Evolutionary conservation across 2,329 filamentous ascomycete genomes (phyloP), one percentile per base, ranked within the genome.

Genomic region (Alternaria triticimaculans): DNA sequence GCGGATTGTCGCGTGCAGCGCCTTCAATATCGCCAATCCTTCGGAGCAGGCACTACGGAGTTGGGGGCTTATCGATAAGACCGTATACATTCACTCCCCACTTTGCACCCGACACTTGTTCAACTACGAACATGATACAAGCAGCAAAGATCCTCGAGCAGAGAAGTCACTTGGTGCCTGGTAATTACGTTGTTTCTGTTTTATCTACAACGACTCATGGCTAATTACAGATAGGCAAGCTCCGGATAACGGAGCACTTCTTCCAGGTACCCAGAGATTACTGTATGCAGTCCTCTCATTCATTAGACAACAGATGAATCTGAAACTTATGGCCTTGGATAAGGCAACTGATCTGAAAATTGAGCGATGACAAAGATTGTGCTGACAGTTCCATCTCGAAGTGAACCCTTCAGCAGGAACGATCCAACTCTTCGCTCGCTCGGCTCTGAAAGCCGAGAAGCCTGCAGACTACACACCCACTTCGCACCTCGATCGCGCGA

Each of bases 221-320:
- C 57, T 67, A 41, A 67, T 28, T 11, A 5, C 10, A 50, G n/a
- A 51, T 63, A 93, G 93, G 93, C 53, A 90, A 90, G 76, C 84
- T 96, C 49, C 85, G 87, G 64, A 87, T 96, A 64, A 91, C 91
- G 3, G 94, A 97, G 78, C 86, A 95, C 73, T 91, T 93, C 83
- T 97, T 97, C 80, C 87, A 93, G 69, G 94, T 97, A 11, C 94
- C 94, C 4, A 86, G 92, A 65, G 92, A 97, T 82, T 92, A 97
- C 80, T 81, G 64, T 66, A 66, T 20, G 60, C 55, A 48, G 23
- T 37, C 14, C 30, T 33, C 33, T 25, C 15, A 21, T 30, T 26
- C 48, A 5, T 20, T 12, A 7, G 6, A 7, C 5, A 6, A 6
- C 14, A 30, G 37, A 26, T 15, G 20, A 12, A 18, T 6, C n/a